Evolutionary conservation across 169 alveolate genomes (phyloP).

Genomic region (Plasmodium yoelii): DNA sequence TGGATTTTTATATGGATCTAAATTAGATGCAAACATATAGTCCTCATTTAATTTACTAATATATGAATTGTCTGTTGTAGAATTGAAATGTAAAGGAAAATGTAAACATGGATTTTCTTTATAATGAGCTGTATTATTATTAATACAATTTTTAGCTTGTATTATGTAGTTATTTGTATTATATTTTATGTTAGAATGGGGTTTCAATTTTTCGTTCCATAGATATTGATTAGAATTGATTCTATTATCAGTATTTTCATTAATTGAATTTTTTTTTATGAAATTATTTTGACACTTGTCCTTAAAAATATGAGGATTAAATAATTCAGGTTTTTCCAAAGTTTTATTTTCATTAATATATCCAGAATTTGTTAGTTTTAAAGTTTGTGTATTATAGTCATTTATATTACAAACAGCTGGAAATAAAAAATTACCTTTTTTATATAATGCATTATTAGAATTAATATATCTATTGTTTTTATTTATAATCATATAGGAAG

Average conservation of each 20-base stretch:
- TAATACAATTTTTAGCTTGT: not conserved
- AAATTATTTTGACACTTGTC: not conserved
- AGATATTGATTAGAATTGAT: not conserved
- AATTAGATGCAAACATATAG: not conserved
- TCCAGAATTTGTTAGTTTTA: no score
- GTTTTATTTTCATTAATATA: not conserved
- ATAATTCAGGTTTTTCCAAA: conserved; percentile 5
- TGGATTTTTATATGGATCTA: not conserved
- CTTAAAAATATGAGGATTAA: conserved; percentile 3
- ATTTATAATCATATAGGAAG: not conserved
- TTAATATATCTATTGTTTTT: conserved; percentile 11
- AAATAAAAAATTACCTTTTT: not conserved
- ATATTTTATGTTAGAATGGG: not conserved
- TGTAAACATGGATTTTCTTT: not conserved
- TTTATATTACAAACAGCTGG: not conserved
- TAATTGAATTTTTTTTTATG: conserved; percentile 7
- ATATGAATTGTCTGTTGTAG: not conserved
- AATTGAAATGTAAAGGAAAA: not conserved
- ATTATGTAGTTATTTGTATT: conserved; percentile 3
- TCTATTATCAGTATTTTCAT: not conserved
- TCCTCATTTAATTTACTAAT: not conserved
- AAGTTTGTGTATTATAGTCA: not conserved
- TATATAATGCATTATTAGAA: not conserved
- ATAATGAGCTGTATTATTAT: not conserved
- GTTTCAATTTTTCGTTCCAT: not conserved